Percentiles rank a stretch among this genome's conserved stretches.
These are phyloP conservation scores for Aspergillus arachidicola DNA, from an alignment of 2,329 filamentous ascomycete species.

Conservation along the genomic window DNA sequence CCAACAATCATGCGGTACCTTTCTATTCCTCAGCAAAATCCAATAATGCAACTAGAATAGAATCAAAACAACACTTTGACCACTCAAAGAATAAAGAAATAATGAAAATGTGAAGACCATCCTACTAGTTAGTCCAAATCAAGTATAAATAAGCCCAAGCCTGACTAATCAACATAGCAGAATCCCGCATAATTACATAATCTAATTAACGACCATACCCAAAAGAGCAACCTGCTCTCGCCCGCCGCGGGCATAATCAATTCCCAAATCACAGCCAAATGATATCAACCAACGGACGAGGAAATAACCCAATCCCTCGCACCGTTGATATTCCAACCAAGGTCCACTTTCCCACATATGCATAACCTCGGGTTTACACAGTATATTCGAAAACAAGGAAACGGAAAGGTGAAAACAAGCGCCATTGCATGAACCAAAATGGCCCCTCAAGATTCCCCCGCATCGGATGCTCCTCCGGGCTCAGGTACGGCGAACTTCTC, in stretches of 20 bases:
- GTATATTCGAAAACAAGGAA: too few species aligned
- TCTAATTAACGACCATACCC: neutral
- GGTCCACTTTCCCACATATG: too few species aligned
- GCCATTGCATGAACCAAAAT: constrained; percentile 19
- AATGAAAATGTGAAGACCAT: too few species aligned
- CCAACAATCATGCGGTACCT: too few species aligned
- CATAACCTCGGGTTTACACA: too few species aligned
- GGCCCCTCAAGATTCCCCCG: constrained; percentile 30
- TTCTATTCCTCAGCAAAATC: too few species aligned
- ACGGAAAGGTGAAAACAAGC: neutral
- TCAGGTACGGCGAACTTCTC: constrained; percentile 17
- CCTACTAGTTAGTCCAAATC: too few species aligned
- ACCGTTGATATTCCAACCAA: neutral
- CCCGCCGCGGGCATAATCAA: neutral
- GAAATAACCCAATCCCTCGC: neutral
- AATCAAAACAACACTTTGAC: too few species aligned
- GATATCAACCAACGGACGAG: neutral
- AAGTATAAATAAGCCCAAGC: neutral
- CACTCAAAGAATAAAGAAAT: too few species aligned
- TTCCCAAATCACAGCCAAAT: constrained; percentile 10
- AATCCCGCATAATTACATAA: neutral
- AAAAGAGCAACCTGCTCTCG: neutral
- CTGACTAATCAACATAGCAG: neutral
- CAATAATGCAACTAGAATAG: too few species aligned
- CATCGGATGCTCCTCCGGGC: constrained; percentile 26